phyloP scores from a whole-genome alignment of 495 filamentous ascomycete species.

The Pseudevernia furfuracea region DNA sequence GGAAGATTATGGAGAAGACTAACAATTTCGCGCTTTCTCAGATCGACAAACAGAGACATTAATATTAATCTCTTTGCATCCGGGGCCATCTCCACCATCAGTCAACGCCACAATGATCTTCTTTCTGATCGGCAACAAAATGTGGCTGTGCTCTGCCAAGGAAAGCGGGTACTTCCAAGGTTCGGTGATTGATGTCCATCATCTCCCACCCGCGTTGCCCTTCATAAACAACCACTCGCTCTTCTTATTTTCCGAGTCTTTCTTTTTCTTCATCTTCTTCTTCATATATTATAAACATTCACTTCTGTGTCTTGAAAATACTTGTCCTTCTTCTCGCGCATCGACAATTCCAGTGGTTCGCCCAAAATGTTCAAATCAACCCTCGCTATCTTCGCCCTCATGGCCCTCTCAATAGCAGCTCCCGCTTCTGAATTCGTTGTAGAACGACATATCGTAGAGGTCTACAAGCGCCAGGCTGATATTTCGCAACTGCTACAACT shows the following conservation, averaged over 20 bases:
- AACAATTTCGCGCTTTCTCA: background rate
- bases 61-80: no score
- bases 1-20: no score
- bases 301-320: background rate
- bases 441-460: constrained; percentile 17
- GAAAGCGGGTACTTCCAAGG: no score
- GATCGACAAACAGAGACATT: background rate
- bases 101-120: background rate
- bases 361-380: constrained; percentile 5
- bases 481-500: constrained; percentile 19
- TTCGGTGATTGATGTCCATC: no score
- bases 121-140: background rate
- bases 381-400: constrained; percentile 6
- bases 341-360: background rate
- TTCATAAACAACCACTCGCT: constrained; percentile 5
- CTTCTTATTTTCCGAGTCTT: background rate
- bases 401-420: constrained; percentile 4
- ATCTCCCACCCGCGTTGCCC: background rate
- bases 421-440: constrained; percentile 12
- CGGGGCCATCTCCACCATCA: background rate
- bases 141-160: constrained; percentile 2
- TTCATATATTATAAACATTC: constrained; percentile 12
- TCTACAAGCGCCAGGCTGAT: constrained; percentile 24
- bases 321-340: background rate
- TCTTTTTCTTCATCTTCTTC: background rate